Evolutionary conservation across 2,329 filamentous ascomycete genomes (phyloP).

Genomic region (Fusarium tupiense): DNA sequence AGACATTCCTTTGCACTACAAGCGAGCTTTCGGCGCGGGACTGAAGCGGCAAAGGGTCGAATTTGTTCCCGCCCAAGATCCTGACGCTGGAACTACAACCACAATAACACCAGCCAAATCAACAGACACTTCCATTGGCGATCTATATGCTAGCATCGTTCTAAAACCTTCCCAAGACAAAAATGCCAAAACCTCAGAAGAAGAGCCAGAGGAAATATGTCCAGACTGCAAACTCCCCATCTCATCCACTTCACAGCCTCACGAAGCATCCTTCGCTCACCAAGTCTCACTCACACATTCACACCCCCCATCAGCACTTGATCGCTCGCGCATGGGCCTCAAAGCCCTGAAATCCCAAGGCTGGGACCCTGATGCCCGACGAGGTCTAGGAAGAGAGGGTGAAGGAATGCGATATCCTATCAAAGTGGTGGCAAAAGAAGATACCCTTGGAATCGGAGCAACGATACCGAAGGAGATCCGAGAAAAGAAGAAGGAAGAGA

Average conservation of each 20-base stretch:
- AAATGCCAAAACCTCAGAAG: conserved; percentile 5
- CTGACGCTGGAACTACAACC: conserved; percentile 41
- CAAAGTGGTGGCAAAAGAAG: conserved; percentile 75
- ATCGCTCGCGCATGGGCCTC: conserved; percentile 76
- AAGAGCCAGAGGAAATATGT: conserved; percentile 44
- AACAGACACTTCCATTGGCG: conserved; percentile 50
- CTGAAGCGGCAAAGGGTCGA: conserved; percentile 63
- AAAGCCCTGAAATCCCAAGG: conserved; percentile 72
- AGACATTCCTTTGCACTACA: conserved; percentile 63
- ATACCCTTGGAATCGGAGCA: conserved; percentile 78
- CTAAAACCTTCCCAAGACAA: conserved; percentile 50
- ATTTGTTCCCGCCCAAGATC: conserved; percentile 65
- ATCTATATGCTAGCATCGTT: conserved; percentile 75
- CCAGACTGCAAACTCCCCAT: conserved; percentile 51
- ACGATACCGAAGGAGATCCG: conserved; percentile 51
- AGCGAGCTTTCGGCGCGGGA: conserved; percentile 65
- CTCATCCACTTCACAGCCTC: conserved; percentile 49
- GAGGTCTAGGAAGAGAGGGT: conserved; percentile 75
- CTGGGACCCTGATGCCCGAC: conserved; percentile 78
- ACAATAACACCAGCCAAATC: conserved; percentile 30
- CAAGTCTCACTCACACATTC: conserved; percentile 76
- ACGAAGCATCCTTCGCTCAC: conserved; percentile 74
- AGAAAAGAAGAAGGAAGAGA: conserved; percentile 56
- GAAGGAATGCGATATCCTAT: conserved; percentile 81
- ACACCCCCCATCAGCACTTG: conserved; percentile 76